A percentile compares a stretch with the other conserved stretches of the same genome.
Conservation (phyloP, 2,329 filamentous ascomycete genomes). For the Aquanectria penicillioides region DNA sequence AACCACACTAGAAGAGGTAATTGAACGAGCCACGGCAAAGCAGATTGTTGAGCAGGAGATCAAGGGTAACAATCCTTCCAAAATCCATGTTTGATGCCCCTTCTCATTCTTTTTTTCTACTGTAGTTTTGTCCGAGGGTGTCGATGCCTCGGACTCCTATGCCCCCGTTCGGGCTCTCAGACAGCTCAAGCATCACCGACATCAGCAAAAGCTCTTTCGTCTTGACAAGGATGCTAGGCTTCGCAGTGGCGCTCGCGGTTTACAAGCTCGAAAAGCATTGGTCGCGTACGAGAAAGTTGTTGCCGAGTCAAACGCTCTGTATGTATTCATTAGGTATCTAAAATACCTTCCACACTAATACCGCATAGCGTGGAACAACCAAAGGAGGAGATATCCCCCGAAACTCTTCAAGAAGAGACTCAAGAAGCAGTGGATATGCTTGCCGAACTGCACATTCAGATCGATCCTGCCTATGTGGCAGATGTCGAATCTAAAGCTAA, state of each 20-base stretch:
- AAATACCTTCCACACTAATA: background rate
- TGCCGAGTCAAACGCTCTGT: slow-evolving; percentile 65
- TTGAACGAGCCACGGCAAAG: slow-evolving; percentile 67
- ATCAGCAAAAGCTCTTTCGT: slow-evolving; percentile 72
- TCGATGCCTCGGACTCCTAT: slow-evolving; percentile 66
- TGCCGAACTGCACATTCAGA: slow-evolving; percentile 71
- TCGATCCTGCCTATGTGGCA: slow-evolving; percentile 72
- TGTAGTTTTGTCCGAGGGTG: slow-evolving; percentile 65
- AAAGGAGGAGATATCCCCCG: slow-evolving; percentile 65
- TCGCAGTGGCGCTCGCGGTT: slow-evolving; percentile 78
- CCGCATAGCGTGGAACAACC: slow-evolving; percentile 57
- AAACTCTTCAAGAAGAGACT: slow-evolving; percentile 70
- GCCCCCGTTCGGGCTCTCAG: slow-evolving; percentile 70
- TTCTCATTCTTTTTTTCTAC: background rate
- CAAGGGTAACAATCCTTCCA: slow-evolving; percentile 61
- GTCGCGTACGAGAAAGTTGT: slow-evolving; percentile 75
- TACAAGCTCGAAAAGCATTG: slow-evolving; percentile 79
- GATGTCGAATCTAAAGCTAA: slow-evolving; percentile 74
- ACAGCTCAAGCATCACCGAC: slow-evolving; percentile 68
- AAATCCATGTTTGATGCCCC: no score
- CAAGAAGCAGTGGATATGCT: slow-evolving; percentile 77
- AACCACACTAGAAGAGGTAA: slow-evolving; percentile 73
- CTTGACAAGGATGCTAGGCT: slow-evolving; percentile 78
- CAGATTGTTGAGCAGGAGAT: slow-evolving; percentile 70
- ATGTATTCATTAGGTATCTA: slow-evolving; percentile 33